Conservation (phyloP, 495 filamentous ascomycete genomes). For the Podospora anserina region DNA sequence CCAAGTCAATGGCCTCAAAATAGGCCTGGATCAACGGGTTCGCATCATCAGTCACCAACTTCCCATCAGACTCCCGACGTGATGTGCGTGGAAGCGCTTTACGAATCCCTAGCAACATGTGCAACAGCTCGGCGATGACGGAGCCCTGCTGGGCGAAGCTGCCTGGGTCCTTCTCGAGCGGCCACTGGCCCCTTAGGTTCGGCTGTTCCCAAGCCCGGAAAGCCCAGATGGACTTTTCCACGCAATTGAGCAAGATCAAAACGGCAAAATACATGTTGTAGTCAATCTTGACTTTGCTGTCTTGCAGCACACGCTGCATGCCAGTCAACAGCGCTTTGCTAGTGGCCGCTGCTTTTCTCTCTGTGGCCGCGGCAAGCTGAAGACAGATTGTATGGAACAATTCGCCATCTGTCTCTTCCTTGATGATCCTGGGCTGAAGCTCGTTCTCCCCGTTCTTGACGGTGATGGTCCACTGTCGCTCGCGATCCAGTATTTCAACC, state of each 20-base stretch:
- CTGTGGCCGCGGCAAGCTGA: conserved; percentile 71
- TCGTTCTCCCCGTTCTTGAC: conserved; percentile 34
- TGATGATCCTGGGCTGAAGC: conserved; percentile 33
- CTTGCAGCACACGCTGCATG: conserved; percentile 72
- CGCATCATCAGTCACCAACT: conserved; percentile 53
- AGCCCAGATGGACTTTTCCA: conserved; percentile 81
- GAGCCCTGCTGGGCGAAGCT: conserved; percentile 68
- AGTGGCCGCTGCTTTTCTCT: conserved; percentile 64
- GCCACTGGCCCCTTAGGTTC: conserved; percentile 58
- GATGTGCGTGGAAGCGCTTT: conserved; percentile 62
- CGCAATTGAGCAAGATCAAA: conserved; percentile 71
- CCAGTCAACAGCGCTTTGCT: conserved; percentile 69
- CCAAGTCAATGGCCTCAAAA: conserved; percentile 59
- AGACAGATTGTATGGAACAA: conserved; percentile 54
- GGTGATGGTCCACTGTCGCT: conserved; percentile 62
- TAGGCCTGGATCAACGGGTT: conserved; percentile 54
- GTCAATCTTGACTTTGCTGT: conserved; percentile 61
- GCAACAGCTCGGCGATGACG: conserved; percentile 65
- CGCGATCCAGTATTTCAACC: conserved; percentile 69
- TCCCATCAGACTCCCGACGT: conserved; percentile 49
- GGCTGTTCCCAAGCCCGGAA: conserved; percentile 72
- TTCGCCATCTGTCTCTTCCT: conserved; percentile 43
- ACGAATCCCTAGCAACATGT: conserved; percentile 73
- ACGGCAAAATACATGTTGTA: conserved; percentile 75
- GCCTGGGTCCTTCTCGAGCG: conserved; percentile 63